Percentiles rank a stretch among this genome's conserved stretches.
Conservation (phyloP, 495 filamentous ascomycete genomes). For the Eremomyces bilateralis region DNA sequence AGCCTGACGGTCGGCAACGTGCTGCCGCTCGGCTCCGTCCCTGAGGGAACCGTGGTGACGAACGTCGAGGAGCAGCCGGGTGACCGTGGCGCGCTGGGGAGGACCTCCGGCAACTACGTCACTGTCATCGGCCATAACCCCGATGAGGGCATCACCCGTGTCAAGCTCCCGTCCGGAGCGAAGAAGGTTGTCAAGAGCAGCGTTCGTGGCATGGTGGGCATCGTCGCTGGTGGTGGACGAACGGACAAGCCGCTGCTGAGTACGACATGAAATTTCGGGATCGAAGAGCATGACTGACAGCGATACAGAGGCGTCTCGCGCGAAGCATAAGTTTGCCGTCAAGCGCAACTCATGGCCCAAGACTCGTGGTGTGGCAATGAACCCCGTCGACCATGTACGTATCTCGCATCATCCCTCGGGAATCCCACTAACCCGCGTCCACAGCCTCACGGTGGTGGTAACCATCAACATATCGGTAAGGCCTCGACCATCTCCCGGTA, state of each 20-base stretch:
- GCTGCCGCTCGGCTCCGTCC: slow-evolving; percentile 77
- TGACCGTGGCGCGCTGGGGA: slow-evolving; percentile 85
- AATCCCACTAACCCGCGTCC: no score
- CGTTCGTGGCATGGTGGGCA: slow-evolving; percentile 95
- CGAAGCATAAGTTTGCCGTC: slow-evolving; percentile 98
- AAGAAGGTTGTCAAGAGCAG: slow-evolving; percentile 95
- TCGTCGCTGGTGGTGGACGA: slow-evolving; percentile 95
- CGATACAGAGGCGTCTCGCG: slow-evolving; percentile 72
- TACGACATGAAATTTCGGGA: slow-evolving; percentile 18
- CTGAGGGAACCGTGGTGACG: slow-evolving; percentile 94
- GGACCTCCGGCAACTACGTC: slow-evolving; percentile 97
- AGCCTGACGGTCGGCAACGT: slow-evolving; percentile 89
- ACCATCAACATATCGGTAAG: slow-evolving; percentile 99
- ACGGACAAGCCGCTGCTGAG: slow-evolving; percentile 98
- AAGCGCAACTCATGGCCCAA: slow-evolving; percentile 99
- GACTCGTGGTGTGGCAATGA: slow-evolving; percentile 99
- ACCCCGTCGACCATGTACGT: slow-evolving; percentile 92
- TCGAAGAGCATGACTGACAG: slow-evolving; percentile 5
- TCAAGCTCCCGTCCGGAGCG: slow-evolving; percentile 96
- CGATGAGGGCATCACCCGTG: slow-evolving; percentile 94
- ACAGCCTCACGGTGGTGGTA: slow-evolving; percentile 98
- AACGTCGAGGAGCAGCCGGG: slow-evolving; percentile 99
- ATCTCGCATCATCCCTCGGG: no score
- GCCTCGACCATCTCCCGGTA: slow-evolving; percentile 97
- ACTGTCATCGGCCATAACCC: slow-evolving; percentile 98